Percentiles rank a stretch among this genome's conserved stretches.
phyloP scores from a whole-genome alignment of 768 basidiomycete genomes.

The Naganishia randhawae region DNA sequence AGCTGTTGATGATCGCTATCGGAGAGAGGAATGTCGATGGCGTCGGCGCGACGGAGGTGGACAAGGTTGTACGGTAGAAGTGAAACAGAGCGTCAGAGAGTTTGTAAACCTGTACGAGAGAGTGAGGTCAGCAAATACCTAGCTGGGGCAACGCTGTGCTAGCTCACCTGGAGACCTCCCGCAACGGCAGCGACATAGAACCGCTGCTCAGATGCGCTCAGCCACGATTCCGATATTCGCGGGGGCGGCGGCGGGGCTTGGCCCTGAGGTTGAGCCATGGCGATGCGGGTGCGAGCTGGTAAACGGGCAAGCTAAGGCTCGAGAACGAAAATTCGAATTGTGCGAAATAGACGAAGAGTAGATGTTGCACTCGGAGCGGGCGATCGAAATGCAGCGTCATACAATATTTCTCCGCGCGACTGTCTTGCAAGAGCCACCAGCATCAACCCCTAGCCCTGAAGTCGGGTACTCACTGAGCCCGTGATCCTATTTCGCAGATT shows the following conservation, averaged over 20 bases:
- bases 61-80: constrained; percentile 13
- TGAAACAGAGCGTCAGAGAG: constrained; percentile 26
- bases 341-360: no score
- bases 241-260: constrained; percentile 17
- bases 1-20: constrained; percentile 16
- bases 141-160: not conserved
- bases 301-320: no score
- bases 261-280: not conserved
- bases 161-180: constrained; percentile 20
- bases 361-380: no score
- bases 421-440: no score
- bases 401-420: no score
- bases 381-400: no score
- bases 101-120: constrained; percentile 21
- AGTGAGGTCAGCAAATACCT: not conserved
- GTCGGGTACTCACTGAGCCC: no score
- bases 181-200: constrained; percentile 22
- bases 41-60: constrained; percentile 13
- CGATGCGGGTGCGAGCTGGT: no score
- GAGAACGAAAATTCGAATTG: no score
- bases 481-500: no score
- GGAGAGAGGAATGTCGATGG: constrained; percentile 18
- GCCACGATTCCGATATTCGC: constrained; percentile 24
- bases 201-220: constrained; percentile 22
- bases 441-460: no score